Conservation (phyloP, 1,284 basidiomycete species). For the Marasmius tenuissimus region DNA sequence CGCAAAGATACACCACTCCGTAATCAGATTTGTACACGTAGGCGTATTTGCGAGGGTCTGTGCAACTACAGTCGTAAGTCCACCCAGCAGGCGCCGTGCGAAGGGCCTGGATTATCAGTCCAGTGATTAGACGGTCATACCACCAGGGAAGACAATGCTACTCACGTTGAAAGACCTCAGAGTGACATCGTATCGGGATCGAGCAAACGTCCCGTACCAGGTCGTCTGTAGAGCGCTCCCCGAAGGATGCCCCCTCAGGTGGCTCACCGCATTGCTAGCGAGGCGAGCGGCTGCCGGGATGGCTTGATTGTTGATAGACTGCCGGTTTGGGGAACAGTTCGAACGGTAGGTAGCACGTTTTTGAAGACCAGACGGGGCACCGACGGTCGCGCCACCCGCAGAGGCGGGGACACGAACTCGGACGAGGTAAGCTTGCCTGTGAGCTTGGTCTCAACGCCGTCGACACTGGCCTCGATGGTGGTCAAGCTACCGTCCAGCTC, state of each 20-base stretch:
- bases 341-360: constrained; percentile 8
- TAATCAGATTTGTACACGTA: constrained; percentile 19
- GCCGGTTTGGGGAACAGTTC: constrained; percentile 3
- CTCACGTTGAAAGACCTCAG: background rate
- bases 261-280: constrained; percentile 2
- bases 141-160: background rate
- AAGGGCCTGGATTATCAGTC: background rate
- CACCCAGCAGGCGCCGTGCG: background rate
- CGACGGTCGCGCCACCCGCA: background rate
- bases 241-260: background rate
- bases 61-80: constrained; percentile 11
- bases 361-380: background rate
- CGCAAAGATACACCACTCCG: constrained; percentile 3
- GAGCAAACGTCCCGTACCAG: constrained; percentile 13
- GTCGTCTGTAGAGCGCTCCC: constrained; percentile 10
- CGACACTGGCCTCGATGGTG: constrained; percentile 4
- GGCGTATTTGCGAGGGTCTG: constrained; percentile 12
- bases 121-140: background rate
- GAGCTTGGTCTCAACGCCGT: background rate
- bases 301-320: constrained; percentile 5
- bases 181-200: background rate
- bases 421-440: constrained; percentile 8
- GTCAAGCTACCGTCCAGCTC: constrained; percentile 7
- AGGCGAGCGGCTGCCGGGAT: constrained; percentile 6
- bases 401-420: constrained; percentile 2